Base-by-base conservation (phyloP, 768 basidiomycete genomes). In the Trametes coccinea region DNA sequence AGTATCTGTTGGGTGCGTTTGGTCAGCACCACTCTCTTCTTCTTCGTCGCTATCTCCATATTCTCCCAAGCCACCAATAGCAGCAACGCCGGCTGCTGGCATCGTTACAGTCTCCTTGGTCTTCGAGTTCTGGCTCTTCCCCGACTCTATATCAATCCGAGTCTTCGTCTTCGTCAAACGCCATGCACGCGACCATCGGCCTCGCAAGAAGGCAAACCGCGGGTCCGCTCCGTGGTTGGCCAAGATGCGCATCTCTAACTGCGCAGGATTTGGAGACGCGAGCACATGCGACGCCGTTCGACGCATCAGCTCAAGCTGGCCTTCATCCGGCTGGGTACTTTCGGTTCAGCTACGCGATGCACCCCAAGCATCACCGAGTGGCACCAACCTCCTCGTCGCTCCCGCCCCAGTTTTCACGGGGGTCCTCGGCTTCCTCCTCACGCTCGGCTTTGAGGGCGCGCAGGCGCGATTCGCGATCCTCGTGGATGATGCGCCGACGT, bases 201-300 rank as follows among this genome's bases (percentile, higher is more conserved):
- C 93, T 37, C 86, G 81, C 47, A 96, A 73, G 72, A 95, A 95
- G 1, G 87, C 84, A 69, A 97, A 95, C 5, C 90, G 82, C 47
- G 78, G 76, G 71, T 96, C 93, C 11, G 79, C 76, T 0, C 92
- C 89, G 68, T 95, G 84, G 66, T 96, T 93, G 9, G 94, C 88
- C 14, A 96, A 77, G 67, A 97, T 94, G 5, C 93, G 84, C 81
- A 94, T 86, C 72, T 95, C 93, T 27, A 96, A 80, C 64, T 93
- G 86, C 0, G 87, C 84, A 14, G 91, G 83, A 67, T 95, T 93
- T 1, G 88, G 84, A 0, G 93, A 89, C 6, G 84, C 74, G 29
- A 81, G 69, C 34, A 95, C 74, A 61, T 93, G 90, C 11, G 70
- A 65, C 0, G 90, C 90, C 0, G 93, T 95, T 54, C 87, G 83